These are phyloP conservation scores for Nicotiana tomentosiformis DNA, from an alignment of 257 asterid genomes.

Conservation along the genomic window DNA sequence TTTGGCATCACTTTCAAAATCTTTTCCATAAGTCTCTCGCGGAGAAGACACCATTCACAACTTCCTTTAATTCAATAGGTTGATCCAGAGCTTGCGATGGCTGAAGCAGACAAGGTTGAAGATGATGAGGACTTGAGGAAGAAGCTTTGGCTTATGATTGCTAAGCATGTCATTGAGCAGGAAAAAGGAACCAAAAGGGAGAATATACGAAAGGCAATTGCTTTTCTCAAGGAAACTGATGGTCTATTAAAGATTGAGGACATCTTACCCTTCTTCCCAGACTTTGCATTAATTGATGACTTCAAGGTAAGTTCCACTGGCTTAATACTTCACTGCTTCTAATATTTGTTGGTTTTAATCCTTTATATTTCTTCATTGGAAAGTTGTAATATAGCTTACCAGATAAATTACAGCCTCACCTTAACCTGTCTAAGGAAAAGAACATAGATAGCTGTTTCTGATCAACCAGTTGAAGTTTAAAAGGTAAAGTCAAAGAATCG, in stretches of 20 bases:
- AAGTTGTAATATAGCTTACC: neutral
- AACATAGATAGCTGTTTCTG: neutral
- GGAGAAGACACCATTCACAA: constrained; percentile 1
- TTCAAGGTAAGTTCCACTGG: constrained; percentile 55
- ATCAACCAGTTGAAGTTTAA: neutral
- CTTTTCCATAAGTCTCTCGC: neutral
- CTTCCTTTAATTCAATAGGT: constrained; percentile 38
- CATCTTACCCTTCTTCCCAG: constrained; percentile 93
- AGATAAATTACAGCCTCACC: neutral
- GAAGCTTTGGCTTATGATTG: constrained; percentile 98
- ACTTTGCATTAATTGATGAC: constrained; percentile 93
- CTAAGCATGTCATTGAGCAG: constrained; percentile 90
- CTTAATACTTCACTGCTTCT: neutral
- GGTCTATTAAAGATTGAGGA: constrained; percentile 97
- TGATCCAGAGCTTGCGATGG: constrained; percentile 98
- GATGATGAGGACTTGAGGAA: constrained; percentile 96
- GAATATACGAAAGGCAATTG: constrained; percentile 94
- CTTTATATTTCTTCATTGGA: neutral
- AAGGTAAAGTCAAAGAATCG: neutral
- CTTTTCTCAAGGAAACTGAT: constrained; percentile 96
- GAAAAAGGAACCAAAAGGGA: constrained; percentile 98
- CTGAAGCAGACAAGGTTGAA: constrained; percentile 98
- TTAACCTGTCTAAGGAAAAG: neutral
- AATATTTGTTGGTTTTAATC: constrained; percentile 6
- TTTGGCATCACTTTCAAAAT: neutral